Base-by-base conservation (phyloP, 345 rosid species). In the Sonneratia alba region DNA sequence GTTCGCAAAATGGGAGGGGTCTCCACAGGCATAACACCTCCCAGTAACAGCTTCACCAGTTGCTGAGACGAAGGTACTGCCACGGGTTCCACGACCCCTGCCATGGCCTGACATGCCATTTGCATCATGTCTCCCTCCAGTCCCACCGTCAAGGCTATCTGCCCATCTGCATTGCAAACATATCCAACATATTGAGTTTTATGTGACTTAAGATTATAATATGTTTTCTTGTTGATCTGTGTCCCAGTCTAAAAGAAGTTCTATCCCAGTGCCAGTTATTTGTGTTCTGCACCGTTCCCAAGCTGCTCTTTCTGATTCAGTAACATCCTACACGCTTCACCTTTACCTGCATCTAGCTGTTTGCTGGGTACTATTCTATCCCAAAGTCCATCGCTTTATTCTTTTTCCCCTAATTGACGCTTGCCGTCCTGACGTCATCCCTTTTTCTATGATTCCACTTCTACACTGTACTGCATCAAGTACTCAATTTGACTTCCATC, bases 1-100 rank as follows among this genome's bases (percentile, higher is more conserved):
- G 70, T 87, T 89, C 22, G 97, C 98, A 49, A 95, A 90, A 79
- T 95, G 98, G 12, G 96, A 90, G 70, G 98, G 99, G 81, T 95
- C 99, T 63, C 97, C 97, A 75, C 99, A 92, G 48, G 79, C 83
- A 74, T 70, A 95, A 74, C 98, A 94, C 76, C 97, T 85, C 59
- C 91, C 89, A 56, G 90, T 83, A 32, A 89, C 61, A 7, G 94
- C 89, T 71, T 90, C 99, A 72, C 99, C 99, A 6, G 96, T 95
- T 24, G 90, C 97, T 14, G 97, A 87, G 4, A 90, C 94, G 13
- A 92, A 95, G 40, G 89, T 85, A 72, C 76, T 67, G 70, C 68
- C 74, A 64, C 48, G 78, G 68, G 59, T 3, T 53, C 79, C 77
- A 64, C 83, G 82, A 59, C 80, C 87, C 69, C 90, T 80, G 34